Base-by-base conservation (phyloP, 768 basidiomycete species). In the Mycena vulgaris region DNA sequence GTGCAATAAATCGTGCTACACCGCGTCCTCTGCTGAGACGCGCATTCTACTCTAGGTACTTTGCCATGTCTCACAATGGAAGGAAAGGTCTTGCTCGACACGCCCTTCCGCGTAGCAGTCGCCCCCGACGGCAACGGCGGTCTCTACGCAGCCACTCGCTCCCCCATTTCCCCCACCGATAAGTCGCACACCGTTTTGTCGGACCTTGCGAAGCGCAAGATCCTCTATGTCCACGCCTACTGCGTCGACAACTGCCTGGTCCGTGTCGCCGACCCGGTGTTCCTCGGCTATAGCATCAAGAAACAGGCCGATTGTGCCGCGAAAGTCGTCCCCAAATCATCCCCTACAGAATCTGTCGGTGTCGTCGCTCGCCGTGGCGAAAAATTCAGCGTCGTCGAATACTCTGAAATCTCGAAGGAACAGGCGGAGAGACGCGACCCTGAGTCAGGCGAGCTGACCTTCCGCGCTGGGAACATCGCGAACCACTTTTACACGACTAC, bases 171-270 rank as follows among this genome's bases (percentile, higher is more conserved):
- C 21, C 76, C 89, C 30, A 78, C 87, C 37, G 81, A 89, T 78
- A 86, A 87, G 72, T 84, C 88, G 23, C 87, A 82, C 62, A 93
- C 93, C 25, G 96, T 99, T 55, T 91, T 99, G 47, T 87, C 92
- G 45, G 96, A 99, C 80, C 88, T 99, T 71, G 83, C 85, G 28
- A 78, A 83, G 47, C 95, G 95, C 73, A 89, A 90, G 47, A 83
- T 99, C 71, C 87, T 90, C 66, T 98, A 97, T 81, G 87, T 99
- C 56, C 97, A 99, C 81, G 94, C 92, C 3, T 99, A 98, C 84
- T 92, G 97, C 77, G 98, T 99, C 75, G 98, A 99, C 86, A 99
- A 99, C 85, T 99, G 98, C 81, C 93, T 99, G 68, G 98, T 98
- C 71, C 90, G 92, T 70, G 95, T 99, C 63, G 98, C 97, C 55